A percentile compares a stretch with the other conserved stretches of the same genome.
Conservation (phyloP, 2,329 filamentous ascomycete genomes). For the Escovopsis sp. region DNA sequence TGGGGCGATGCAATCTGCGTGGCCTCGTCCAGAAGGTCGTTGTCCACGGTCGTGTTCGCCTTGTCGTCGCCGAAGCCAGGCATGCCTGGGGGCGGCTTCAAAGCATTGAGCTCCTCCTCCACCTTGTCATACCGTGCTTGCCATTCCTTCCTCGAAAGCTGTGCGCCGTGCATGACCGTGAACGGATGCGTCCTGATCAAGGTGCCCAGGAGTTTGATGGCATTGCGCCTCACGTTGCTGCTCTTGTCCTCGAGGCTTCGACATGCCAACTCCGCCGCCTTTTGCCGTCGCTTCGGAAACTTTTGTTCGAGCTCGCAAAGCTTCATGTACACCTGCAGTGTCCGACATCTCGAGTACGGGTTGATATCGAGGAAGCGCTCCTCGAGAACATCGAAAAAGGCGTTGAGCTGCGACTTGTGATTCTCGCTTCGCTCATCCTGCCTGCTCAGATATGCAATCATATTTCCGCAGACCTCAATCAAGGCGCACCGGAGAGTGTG, state of each 20-base stretch:
- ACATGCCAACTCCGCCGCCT: conserved; percentile 72
- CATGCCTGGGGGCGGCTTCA: conserved; percentile 71
- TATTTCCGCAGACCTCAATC: conserved; percentile 93
- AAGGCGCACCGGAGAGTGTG: conserved; percentile 87
- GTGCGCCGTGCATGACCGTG: conserved; percentile 76
- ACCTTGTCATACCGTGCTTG: conserved; percentile 66
- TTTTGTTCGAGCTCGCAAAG: conserved; percentile 93
- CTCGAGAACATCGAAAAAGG: conserved; percentile 92
- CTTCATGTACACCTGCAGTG: conserved; percentile 84
- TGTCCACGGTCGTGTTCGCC: conserved; percentile 57
- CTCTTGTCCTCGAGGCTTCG: conserved; percentile 94
- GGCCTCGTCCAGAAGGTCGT: conserved; percentile 70
- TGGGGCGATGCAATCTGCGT: conserved; percentile 63
- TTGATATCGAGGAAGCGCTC: conserved; percentile 94
- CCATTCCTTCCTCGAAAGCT: conserved; percentile 79
- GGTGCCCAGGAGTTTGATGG: conserved; percentile 78
- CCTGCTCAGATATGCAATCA: conserved; percentile 80
- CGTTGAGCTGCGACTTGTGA: conserved; percentile 86
- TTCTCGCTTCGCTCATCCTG: conserved; percentile 86
- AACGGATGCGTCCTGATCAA: conserved; percentile 93
- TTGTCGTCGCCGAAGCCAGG: conserved; percentile 42
- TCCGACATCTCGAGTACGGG: conserved; percentile 83
- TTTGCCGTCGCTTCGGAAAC: conserved; percentile 82
- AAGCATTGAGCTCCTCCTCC: conserved; percentile 63
- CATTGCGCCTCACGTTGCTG: conserved; percentile 89